Percentiles rank a stretch among this genome's conserved stretches.
Conservation (phyloP, 345 rosid species). For the Syzygium grande region DNA sequence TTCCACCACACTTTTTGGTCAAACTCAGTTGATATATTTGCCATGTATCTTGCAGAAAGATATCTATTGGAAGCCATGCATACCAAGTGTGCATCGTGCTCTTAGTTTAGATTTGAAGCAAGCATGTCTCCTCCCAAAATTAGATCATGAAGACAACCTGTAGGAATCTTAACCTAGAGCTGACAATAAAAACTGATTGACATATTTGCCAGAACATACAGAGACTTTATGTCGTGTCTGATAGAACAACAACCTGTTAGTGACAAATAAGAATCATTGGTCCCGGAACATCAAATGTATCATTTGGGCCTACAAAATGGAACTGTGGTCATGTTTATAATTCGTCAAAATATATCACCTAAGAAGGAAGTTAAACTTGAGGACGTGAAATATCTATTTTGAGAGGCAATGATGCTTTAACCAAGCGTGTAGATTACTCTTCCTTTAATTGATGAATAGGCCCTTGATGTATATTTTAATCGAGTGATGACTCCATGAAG, state of each 20-base stretch:
- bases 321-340: too few species aligned
- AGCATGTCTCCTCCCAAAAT: not conserved
- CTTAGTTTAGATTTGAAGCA: not conserved
- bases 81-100: not conserved
- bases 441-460: too few species aligned
- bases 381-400: too few species aligned
- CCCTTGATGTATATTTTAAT: not conserved
- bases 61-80: not conserved
- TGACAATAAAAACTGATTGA: not conserved
- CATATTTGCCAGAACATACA: not conserved
- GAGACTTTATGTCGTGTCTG: not conserved
- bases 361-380: too few species aligned
- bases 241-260: not conserved
- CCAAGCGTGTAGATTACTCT: too few species aligned
- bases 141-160: not conserved
- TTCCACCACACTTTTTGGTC: not conserved
- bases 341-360: too few species aligned
- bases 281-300: too few species aligned
- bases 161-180: not conserved
- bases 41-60: not conserved
- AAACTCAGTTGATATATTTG: not conserved
- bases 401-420: too few species aligned
- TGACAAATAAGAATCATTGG: not conserved
- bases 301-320: too few species aligned
- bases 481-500: not conserved